These are phyloP conservation scores for Arachnopeziza araneosa DNA, from an alignment of 2,329 filamentous ascomycete species.

Conservation along the genomic window DNA sequence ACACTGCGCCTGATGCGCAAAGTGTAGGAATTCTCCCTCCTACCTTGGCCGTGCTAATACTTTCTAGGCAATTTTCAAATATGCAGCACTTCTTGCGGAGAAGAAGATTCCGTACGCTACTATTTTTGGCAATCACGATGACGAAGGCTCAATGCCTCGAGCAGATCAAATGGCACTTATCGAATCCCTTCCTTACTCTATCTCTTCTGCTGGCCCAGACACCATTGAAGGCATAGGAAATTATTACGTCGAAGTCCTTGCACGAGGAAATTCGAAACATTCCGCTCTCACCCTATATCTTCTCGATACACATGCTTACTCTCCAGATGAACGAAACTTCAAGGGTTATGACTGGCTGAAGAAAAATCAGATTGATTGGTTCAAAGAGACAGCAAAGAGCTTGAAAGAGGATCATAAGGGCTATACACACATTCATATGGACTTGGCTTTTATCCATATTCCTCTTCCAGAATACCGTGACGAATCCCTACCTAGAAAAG, in stretches of 20 bases:
- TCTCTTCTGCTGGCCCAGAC: conserved; percentile 77
- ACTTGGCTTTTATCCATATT: conserved; percentile 96
- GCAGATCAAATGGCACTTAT: conserved; percentile 78
- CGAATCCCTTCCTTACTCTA: conserved; percentile 80
- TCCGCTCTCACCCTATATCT: conserved; percentile 93
- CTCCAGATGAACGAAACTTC: conserved; percentile 80
- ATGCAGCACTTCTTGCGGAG: conserved; percentile 75
- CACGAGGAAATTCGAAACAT: conserved; percentile 71
- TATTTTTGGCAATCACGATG: conserved; percentile 97
- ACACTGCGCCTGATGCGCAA: conserved; percentile 84
- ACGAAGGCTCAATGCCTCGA: conserved; percentile 72
- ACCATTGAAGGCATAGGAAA: conserved; percentile 89
- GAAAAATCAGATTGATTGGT: conserved; percentile 91
- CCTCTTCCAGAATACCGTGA: conserved; percentile 83
- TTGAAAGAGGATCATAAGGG: conserved; percentile 73
- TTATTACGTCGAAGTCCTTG: conserved; percentile 86
- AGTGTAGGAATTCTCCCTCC: conserved; percentile 44
- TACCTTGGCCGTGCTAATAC: conserved; percentile 16
- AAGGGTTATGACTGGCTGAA: conserved; percentile 98
- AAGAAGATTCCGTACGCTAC: conserved; percentile 87
- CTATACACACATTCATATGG: conserved; percentile 89
- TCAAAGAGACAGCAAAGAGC: conserved; percentile 68
- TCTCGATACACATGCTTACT: conserved; percentile 88
- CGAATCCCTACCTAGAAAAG: conserved; percentile 53
- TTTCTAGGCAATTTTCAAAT: conserved; percentile 80